Conservation (phyloP, 192 early-diverging fungal species). For the Mortierella antarctica region DNA sequence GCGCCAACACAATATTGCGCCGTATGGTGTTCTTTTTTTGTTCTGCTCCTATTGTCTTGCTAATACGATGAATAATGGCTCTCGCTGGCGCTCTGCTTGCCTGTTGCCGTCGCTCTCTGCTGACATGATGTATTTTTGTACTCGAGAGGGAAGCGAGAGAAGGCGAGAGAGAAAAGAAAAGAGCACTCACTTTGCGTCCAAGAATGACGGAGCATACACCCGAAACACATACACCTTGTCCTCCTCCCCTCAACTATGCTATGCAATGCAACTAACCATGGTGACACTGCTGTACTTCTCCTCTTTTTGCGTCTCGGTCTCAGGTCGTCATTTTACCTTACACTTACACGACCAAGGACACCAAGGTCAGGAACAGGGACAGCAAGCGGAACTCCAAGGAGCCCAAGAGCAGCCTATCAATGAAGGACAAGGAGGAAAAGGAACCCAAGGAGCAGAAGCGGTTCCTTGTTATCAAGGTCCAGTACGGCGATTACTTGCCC, state of each 20-base stretch:
- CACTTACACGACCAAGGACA: conserved; percentile 42
- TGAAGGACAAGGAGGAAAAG: conserved; percentile 43
- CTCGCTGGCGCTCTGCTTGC: background rate
- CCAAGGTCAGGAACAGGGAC: conserved; percentile 42
- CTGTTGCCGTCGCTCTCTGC: background rate
- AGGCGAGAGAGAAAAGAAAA: too few species aligned
- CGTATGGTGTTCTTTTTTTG: background rate
- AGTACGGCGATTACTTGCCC: conserved; percentile 47
- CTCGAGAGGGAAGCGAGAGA: too few species aligned
- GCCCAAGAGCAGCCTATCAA: background rate
- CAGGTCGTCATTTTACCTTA: conserved; percentile 51
- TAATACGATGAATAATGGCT: background rate
- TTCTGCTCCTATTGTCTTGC: background rate
- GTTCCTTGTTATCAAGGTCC: conserved; percentile 48
- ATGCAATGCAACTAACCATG: too few species aligned
- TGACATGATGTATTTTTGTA: background rate
- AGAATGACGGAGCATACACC: too few species aligned
- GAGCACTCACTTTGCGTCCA: too few species aligned
- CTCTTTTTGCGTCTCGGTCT: background rate
- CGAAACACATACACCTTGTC: too few species aligned
- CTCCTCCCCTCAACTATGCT: background rate
- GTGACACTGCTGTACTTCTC: background rate
- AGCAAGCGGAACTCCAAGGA: conserved; percentile 2
- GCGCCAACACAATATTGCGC: too few species aligned
- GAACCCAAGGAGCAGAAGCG: conserved; percentile 49